Conservation (phyloP, 768 basidiomycete species). For the Butyriboletus loyo region DNA sequence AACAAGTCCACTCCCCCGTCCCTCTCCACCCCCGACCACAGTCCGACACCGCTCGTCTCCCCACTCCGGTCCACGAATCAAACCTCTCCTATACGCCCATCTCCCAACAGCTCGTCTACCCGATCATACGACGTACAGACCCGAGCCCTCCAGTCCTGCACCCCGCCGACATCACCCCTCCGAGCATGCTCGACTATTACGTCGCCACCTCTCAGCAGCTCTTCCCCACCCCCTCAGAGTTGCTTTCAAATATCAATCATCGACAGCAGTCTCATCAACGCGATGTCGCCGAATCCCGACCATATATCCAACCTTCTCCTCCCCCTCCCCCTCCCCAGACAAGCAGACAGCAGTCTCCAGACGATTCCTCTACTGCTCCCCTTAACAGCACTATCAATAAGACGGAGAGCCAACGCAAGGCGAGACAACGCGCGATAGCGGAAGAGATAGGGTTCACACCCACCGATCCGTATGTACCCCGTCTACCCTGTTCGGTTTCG, state of each 20-base stretch:
- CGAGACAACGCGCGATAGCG: constrained; percentile 55
- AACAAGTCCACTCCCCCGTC: neutral
- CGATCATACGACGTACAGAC: constrained; percentile 2
- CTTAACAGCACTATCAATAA: constrained; percentile 22
- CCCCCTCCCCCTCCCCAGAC: constrained; percentile 8
- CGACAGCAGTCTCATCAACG: constrained; percentile 4
- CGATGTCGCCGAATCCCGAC: neutral
- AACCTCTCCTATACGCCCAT: constrained; percentile 5
- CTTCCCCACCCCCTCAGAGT: constrained; percentile 66
- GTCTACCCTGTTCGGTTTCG: neutral
- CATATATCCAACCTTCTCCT: constrained; percentile 10
- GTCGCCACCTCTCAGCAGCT: constrained; percentile 32
- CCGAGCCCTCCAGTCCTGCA: neutral
- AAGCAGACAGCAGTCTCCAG: constrained; percentile 12
- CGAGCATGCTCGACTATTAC: constrained; percentile 22
- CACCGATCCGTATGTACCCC: constrained; percentile 55
- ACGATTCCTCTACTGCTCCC: neutral
- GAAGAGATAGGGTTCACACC: constrained; percentile 54
- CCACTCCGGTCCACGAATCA: constrained; percentile 5
- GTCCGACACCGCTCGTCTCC: neutral
- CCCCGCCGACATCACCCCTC: neutral
- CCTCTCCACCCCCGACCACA: neutral
- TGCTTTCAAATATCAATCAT: constrained; percentile 45
- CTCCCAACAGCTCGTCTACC: constrained; percentile 15
- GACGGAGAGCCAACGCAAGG: constrained; percentile 52